These are phyloP conservation scores for Neltuma alba DNA, from an alignment of 306 rosid genomes.

Conservation along the genomic window DNA sequence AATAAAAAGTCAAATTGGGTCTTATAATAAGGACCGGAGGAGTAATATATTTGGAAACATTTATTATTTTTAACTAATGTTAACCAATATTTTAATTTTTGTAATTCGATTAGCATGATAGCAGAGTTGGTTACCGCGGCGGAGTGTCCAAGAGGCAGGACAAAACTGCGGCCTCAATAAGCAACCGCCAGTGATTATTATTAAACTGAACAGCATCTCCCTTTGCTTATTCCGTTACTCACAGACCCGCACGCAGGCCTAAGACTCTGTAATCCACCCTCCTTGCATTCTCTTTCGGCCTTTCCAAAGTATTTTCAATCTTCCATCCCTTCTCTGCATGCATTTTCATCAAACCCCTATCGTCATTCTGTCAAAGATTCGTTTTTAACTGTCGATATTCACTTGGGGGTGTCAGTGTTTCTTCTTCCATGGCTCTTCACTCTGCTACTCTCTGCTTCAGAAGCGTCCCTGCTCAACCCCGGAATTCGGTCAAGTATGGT, in stretches of 20 bases:
- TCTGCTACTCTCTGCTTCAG: slow-evolving; percentile 54
- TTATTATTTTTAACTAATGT: no score
- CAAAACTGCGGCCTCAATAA: background rate
- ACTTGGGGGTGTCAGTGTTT: slow-evolving; percentile 5
- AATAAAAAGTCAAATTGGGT: no score
- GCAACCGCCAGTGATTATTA: background rate
- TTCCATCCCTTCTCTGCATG: background rate
- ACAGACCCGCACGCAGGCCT: background rate
- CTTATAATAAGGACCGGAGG: no score
- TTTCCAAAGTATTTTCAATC: slow-evolving; percentile 27
- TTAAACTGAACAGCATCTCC: background rate
- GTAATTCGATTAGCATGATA: no score
- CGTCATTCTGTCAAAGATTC: no score
- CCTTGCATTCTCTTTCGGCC: slow-evolving; percentile 10
- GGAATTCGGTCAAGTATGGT: slow-evolving; percentile 42
- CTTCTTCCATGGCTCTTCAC: slow-evolving; percentile 71
- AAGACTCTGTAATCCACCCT: background rate
- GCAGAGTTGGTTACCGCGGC: no score
- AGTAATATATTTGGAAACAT: no score
- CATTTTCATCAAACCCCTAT: background rate
- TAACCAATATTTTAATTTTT: no score
- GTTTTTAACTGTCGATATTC: no score
- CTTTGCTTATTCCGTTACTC: slow-evolving; percentile 28
- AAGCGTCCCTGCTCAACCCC: slow-evolving; percentile 37
- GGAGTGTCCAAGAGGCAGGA: no score